These are phyloP conservation scores for Lophium mytilinum DNA, from an alignment of 495 filamentous ascomycete genomes.

Conservation along the genomic window DNA sequence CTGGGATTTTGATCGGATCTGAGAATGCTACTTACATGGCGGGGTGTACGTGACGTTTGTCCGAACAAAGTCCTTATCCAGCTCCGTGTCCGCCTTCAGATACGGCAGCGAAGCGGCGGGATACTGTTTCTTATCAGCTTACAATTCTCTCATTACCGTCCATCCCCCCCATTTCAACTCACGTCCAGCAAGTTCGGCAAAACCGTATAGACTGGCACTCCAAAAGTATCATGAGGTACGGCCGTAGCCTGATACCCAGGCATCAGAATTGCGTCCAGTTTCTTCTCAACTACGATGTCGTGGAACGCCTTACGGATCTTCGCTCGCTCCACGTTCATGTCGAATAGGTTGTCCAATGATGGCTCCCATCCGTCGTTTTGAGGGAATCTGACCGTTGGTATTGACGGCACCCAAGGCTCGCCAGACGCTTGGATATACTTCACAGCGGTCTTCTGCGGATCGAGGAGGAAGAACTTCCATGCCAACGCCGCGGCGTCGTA, in stretches of 20 bases:
- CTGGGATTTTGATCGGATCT: not conserved
- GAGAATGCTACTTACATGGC: slow-evolving; percentile 19
- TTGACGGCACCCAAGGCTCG: slow-evolving; percentile 28
- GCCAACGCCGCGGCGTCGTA: slow-evolving; percentile 15
- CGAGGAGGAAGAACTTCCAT: slow-evolving; percentile 26
- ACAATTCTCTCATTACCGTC: not conserved
- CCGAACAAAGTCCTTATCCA: slow-evolving; percentile 24
- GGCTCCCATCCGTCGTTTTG: slow-evolving; percentile 26
- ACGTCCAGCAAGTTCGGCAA: slow-evolving; percentile 48
- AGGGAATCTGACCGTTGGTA: slow-evolving; percentile 8
- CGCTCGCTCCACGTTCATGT: slow-evolving; percentile 28
- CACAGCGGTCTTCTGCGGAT: slow-evolving; percentile 24
- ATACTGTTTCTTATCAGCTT: slow-evolving; percentile 18
- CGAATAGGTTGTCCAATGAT: slow-evolving; percentile 24
- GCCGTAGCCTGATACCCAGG: slow-evolving; percentile 43
- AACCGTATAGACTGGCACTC: slow-evolving; percentile 40
- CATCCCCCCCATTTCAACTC: slow-evolving; percentile 17
- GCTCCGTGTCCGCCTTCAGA: slow-evolving; percentile 23
- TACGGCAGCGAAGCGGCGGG: slow-evolving; percentile 28
- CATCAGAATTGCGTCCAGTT: slow-evolving; percentile 41
- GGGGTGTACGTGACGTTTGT: slow-evolving; percentile 21
- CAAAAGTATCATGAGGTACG: slow-evolving; percentile 42
- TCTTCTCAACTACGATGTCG: slow-evolving; percentile 30
- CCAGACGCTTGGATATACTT: slow-evolving; percentile 20
- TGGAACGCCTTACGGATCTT: slow-evolving; percentile 26